Evolutionary conservation across 345 rosid genomes (phyloP), one percentile per base, ranked within the genome.

Genomic region (Hirschfeldia incana): DNA sequence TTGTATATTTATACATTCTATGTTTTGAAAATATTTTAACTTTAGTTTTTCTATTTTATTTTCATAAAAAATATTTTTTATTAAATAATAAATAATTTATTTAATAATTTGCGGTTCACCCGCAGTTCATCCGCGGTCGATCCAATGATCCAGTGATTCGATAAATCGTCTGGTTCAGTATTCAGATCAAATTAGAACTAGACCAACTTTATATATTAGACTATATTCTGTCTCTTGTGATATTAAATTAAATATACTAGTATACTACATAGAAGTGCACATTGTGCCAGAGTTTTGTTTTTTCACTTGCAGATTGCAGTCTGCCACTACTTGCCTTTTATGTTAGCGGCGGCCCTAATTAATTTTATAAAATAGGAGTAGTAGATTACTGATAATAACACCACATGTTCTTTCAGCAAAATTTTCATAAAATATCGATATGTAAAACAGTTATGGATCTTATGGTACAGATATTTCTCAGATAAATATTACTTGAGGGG

Each of bases 301-400:
- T 29, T 51, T 1, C 12, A 36, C 30, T 57, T 74, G 81, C 11
- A 71, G 71, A n/a, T n/a, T n/a, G 65, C 76, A 55, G 11, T 9
- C 10, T 64, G 65, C 30, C n/a, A 37, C 72, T 15, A 36, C 73
- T 63, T 77, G 71, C 13, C 15, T 51, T 62, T 27, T 12, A 13
- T 46, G 36, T 64, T 70, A 53, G 16, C 60, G 74, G 65, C 65
- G 51, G 76, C 66, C 71, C 37, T 34, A 33, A n/a, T 49, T 61
- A 34, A 61, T 49, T 4, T 32, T 37, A 57, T n/a, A 17, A 16
- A 42, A 68, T n/a, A n/a, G n/a, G n/a, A n/a, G n/a, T 68, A 29
- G 34, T 44, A 44, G 53, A 76, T 8, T 11, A 8, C 16, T 5
- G 69, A 58, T n/a, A 13, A 12, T 1, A 61, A 61, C 4, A 15